A percentile compares a stretch with the other conserved stretches of the same genome.
These are phyloP conservation scores for Krasilnikovozyma curviuscula DNA, from an alignment of 768 basidiomycete species.

Conservation along the genomic window DNA sequence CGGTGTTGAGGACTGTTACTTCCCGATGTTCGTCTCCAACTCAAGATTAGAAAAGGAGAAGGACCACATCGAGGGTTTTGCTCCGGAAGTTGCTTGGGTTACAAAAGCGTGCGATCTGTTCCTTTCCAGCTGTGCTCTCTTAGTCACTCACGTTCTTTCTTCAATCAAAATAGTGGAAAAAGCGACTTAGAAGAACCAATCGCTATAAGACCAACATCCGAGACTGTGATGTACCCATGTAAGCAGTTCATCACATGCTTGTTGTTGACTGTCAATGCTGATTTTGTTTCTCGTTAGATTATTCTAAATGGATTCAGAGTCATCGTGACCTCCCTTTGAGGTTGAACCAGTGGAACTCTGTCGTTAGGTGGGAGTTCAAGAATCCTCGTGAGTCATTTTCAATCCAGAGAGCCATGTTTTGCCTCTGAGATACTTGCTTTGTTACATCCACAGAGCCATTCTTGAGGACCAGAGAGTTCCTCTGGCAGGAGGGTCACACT, in stretches of 20 bases:
- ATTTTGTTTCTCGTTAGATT: constrained; percentile 37
- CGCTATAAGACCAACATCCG: constrained; percentile 92
- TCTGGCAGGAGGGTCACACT: constrained; percentile 99
- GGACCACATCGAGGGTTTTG: constrained; percentile 97
- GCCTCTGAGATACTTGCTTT: background rate
- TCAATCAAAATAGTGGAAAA: constrained; percentile 40
- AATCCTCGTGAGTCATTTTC: constrained; percentile 53
- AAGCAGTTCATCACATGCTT: constrained; percentile 21
- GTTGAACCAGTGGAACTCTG: constrained; percentile 97
- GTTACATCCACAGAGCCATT: constrained; percentile 52
- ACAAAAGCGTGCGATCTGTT: constrained; percentile 58
- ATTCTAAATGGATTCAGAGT: constrained; percentile 95
- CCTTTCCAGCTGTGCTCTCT: background rate
- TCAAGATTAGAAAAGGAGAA: constrained; percentile 91
- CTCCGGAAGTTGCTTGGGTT: constrained; percentile 99
- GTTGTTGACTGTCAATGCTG: background rate
- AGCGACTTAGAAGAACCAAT: constrained; percentile 93
- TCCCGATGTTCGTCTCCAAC: constrained; percentile 93
- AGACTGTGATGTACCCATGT: constrained; percentile 99
- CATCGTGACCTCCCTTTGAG: constrained; percentile 93
- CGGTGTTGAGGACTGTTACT: constrained; percentile 92
- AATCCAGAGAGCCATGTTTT: background rate
- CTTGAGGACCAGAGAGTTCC: constrained; percentile 94
- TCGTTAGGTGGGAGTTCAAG: constrained; percentile 99
- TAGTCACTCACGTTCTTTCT: background rate